Conservation (phyloP, 768 basidiomycete species). For the Tricholomella constricta region DNA sequence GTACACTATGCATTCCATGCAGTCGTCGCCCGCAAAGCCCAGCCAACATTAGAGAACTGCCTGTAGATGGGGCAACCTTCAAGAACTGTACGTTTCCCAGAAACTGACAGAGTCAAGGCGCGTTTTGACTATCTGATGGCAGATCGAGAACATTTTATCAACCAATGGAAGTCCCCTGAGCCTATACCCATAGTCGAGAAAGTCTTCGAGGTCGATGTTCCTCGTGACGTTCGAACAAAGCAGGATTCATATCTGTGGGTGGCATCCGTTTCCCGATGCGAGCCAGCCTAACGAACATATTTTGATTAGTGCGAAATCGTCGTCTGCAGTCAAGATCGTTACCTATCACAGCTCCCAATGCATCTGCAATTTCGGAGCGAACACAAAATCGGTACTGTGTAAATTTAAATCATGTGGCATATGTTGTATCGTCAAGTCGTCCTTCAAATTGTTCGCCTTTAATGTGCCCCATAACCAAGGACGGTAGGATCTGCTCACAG, state of each 20-base stretch:
- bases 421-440: conserved; percentile 58
- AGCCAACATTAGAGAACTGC: conserved; percentile 51
- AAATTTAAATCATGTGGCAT: conserved; percentile 66
- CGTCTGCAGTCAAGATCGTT: conserved; percentile 47
- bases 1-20: conserved; percentile 54
- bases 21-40: conserved; percentile 44
- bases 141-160: conserved; percentile 52
- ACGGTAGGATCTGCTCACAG: conserved; percentile 40
- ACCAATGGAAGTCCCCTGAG: conserved; percentile 52
- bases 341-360: conserved; percentile 68
- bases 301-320: conserved; percentile 39
- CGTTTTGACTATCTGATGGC: conserved; percentile 21
- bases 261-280: not conserved
- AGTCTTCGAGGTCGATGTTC: conserved; percentile 51
- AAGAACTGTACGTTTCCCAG: conserved; percentile 55
- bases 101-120: conserved; percentile 12
- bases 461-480: conserved; percentile 53
- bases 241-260: conserved; percentile 53
- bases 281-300: not conserved
- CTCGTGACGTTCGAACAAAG: conserved; percentile 42
- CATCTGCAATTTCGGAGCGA: conserved; percentile 67
- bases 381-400: conserved; percentile 53
- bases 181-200: conserved; percentile 50
- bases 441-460: conserved; percentile 60
- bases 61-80: conserved; percentile 46